phyloP scores from a whole-genome alignment of 2,329 filamentous ascomycete genomes.

The Colletotrichum falcatum region DNA sequence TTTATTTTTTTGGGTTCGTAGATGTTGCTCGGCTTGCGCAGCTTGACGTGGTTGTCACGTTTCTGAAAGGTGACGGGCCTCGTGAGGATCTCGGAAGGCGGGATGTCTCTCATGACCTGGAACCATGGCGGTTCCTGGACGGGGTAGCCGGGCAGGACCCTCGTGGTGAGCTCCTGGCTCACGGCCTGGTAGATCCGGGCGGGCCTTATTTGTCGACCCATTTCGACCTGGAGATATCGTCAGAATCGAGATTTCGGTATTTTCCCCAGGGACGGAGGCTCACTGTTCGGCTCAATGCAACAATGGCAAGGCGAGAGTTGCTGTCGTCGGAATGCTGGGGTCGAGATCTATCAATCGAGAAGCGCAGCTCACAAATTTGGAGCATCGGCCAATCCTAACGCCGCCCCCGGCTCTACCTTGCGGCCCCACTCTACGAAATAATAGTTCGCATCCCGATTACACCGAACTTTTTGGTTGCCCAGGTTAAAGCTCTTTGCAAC shows the following conservation, averaged over 20 bases:
- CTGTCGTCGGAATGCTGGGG: slow-evolving; percentile 5
- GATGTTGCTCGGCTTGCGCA: slow-evolving; percentile 76
- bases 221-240: slow-evolving; percentile 43
- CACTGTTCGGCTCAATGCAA: not conserved
- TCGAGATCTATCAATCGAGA: slow-evolving; percentile 3
- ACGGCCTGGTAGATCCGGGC: slow-evolving; percentile 61
- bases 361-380: slow-evolving; percentile 40
- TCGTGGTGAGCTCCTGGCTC: slow-evolving; percentile 57
- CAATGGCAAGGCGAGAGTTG: not conserved
- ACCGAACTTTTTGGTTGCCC: slow-evolving; percentile 30
- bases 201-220: slow-evolving; percentile 60
- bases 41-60: slow-evolving; percentile 60
- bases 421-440: slow-evolving; percentile 39
- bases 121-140: slow-evolving; percentile 61
- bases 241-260: not conserved
- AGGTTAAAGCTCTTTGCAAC: slow-evolving; percentile 25
- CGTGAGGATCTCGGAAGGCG: slow-evolving; percentile 69
- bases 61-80: slow-evolving; percentile 65
- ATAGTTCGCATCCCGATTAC: slow-evolving; percentile 35
- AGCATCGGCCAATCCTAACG: slow-evolving; percentile 41
- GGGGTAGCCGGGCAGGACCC: slow-evolving; percentile 50
- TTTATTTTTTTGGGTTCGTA: slow-evolving; percentile 83
- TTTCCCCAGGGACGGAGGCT: not conserved
- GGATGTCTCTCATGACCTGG: slow-evolving; percentile 62
- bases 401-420: slow-evolving; percentile 18